Evolutionary conservation across 2,329 filamentous ascomycete genomes (phyloP), one percentile per base, ranked within the genome.

Genomic region (Neoscytalidium dimidiatum): DNA sequence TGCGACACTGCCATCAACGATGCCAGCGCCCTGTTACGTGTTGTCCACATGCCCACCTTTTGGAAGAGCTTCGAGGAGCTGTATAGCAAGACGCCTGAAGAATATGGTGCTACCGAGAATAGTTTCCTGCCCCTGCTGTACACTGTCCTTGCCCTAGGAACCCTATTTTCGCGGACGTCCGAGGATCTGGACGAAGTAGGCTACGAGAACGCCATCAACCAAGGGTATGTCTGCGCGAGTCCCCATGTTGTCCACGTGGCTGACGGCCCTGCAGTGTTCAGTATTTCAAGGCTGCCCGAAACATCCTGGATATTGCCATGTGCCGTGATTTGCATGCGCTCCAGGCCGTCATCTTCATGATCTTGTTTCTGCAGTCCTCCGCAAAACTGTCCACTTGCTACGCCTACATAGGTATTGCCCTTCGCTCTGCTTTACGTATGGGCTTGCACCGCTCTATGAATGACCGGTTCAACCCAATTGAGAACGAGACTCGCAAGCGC

Each of bases 21-120:
- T 72, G 86, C 86, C 31, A 85, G 86, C 68, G 82, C 85, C 26
- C 77, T 90, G 62, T 82, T 90, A 75, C 87, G 91, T 41, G 89
- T 94, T 64, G 86, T 96, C 4, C 93, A 97, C 72, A 83, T 91
- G 57, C 94, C 94, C 0, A 87, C 87, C 0, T 97, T 97, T 74
- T 92, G 90, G 78, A 84, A 86, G 66, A 88, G 87, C 71, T 85
- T 97, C 67, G 89, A 97, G 69, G 85, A 85, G 63, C 84, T 97
- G 43, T 97, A 96, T 76, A 86, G 90, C 68, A 87, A 83, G 23
- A 82, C 90, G 1, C 68, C 74, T 13, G 81, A 83, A 21, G 74
- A 79, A 46, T 82, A 81, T 67, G 77, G 74, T 17, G 78, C 79
- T 64, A 73, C 79, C 13, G 82, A 84, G 48, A 77, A 81, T 58